Evolutionary conservation across 176 grass and related monocot genomes (phyloP), one percentile per base, ranked within the genome.

Genomic region (Rhynchospora pubera): DNA sequence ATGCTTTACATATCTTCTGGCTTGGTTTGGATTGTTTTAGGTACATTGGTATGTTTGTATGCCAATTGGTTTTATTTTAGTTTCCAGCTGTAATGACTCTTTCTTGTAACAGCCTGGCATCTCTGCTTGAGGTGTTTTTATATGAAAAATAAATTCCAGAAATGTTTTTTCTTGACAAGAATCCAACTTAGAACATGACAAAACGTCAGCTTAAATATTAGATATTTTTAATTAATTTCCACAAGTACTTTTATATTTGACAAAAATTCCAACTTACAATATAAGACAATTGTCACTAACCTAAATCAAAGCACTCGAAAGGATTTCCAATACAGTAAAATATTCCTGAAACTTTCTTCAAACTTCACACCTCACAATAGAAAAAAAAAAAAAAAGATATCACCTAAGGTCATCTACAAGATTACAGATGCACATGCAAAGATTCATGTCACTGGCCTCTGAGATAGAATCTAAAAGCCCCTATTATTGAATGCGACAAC

Each of bases 341-440:
- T 53, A 16, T 28, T 51, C 5, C 45, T 52, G 47, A 75, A 51
- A 52, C 24, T 74, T 39, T 45, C 52, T 74, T 74, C 46, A 52
- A 74, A 75, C 47, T 75, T 75, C 16, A 46, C 66, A 53, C 47
- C 11, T 28, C 22, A 26, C 50, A 24, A 11, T 4, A 12, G 26
- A 52, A 50, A 53, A 30, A 75, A 21, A 10, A 22, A 9, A 68
- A 22, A 60, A 7, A 39, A 39, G 0, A 39, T 39, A 39, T 6
- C 10, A 48, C 18, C 47, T 28, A 48, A 75, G 46, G 46, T 9
- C 4, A 75, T 53, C 47, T 75, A 75, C 70, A 73, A 46, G 43
- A 43, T 16, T 75, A 55, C 71, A 75, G 18, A 45, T 46, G 66
- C 66, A 46, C 66, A 70, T 70, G 66, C 66, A 70, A 46, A 45